Conservation (phyloP, 805 yeast genomes). For the Candida sonorensis region DNA sequence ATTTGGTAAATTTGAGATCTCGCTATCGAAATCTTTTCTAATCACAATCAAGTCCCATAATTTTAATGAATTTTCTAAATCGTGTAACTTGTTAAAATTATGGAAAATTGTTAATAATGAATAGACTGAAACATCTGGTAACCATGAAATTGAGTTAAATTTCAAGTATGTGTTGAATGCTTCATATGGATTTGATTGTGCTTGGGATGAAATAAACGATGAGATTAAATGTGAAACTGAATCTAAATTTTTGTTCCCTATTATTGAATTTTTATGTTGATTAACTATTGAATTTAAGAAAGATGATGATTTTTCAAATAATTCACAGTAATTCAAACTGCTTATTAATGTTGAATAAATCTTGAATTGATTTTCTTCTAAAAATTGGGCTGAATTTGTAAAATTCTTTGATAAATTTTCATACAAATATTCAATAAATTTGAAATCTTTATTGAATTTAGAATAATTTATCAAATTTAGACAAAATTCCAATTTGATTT, state of each 20-base stretch:
- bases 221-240: conserved; percentile 19
- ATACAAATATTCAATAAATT: conserved; percentile 33
- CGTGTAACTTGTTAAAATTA: conserved; percentile 15
- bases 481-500: conserved; percentile 23
- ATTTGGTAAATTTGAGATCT: conserved; percentile 7
- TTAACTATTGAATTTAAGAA: conserved; percentile 53
- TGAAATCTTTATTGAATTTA: conserved; percentile 29
- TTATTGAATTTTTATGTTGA: no score
- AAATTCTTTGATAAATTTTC: conserved; percentile 21
- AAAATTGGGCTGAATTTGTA: conserved; percentile 1
- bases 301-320: conserved; percentile 43
- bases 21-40: conserved; percentile 26
- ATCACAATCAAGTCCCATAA: conserved; percentile 27
- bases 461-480: conserved; percentile 34
- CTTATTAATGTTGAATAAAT: conserved; percentile 48
- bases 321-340: conserved; percentile 44
- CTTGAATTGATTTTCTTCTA: conserved; percentile 31
- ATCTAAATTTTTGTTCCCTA: no score
- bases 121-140: conserved; percentile 28
- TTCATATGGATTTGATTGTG: conserved; percentile 17
- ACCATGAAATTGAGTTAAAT: conserved; percentile 24
- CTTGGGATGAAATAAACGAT: conserved; percentile 21
- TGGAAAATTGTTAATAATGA: conserved; percentile 21
- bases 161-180: conserved; percentile 21
- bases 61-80: conserved; percentile 18